phyloP scores from a whole-genome alignment of 345 rosid species.

The Limnanthes douglasii region DNA sequence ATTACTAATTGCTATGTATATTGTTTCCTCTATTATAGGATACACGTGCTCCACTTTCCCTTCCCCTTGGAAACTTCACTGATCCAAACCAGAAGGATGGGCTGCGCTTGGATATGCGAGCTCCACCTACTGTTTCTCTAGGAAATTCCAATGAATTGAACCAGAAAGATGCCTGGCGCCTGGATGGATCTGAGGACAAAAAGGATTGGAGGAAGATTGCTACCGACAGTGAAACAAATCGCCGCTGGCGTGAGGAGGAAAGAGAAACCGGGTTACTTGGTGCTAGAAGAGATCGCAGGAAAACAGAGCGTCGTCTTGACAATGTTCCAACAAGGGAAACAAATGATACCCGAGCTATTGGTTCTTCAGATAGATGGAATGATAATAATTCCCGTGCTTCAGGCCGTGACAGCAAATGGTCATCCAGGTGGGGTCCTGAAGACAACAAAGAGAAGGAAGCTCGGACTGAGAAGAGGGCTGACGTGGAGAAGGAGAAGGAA shows the following conservation, averaged over 20 bases:
- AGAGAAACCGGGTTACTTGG: conserved; percentile 62
- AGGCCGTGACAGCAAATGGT: conserved; percentile 86
- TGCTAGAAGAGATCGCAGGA: conserved; percentile 50
- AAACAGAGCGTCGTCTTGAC: conserved; percentile 38
- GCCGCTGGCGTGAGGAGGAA: conserved; percentile 86
- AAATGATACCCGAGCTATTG: conserved; percentile 32
- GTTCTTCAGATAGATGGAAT: conserved; percentile 60
- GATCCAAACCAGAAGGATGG: too few species aligned
- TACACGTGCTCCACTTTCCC: too few species aligned
- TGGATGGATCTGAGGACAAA: conserved; percentile 53
- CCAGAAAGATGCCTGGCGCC: conserved; percentile 51
- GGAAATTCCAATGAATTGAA: conserved; percentile 32
- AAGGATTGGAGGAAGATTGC: conserved; percentile 48
- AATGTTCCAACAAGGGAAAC: conserved; percentile 14
- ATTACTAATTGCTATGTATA: too few species aligned
- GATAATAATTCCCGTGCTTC: conserved; percentile 44
- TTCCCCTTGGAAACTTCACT: too few species aligned
- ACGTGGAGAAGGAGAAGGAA: conserved; percentile 49
- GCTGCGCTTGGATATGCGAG: conserved; percentile 44
- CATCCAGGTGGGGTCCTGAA: conserved; percentile 97
- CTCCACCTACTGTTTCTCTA: conserved; percentile 21
- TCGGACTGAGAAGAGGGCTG: conserved; percentile 48
- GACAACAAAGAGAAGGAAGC: conserved; percentile 79
- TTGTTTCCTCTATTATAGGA: too few species aligned
- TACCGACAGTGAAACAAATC: conserved; percentile 30